Evolutionary conservation across 2,329 filamentous ascomycete genomes (phyloP).

Genomic region (Fusarium continuum): DNA sequence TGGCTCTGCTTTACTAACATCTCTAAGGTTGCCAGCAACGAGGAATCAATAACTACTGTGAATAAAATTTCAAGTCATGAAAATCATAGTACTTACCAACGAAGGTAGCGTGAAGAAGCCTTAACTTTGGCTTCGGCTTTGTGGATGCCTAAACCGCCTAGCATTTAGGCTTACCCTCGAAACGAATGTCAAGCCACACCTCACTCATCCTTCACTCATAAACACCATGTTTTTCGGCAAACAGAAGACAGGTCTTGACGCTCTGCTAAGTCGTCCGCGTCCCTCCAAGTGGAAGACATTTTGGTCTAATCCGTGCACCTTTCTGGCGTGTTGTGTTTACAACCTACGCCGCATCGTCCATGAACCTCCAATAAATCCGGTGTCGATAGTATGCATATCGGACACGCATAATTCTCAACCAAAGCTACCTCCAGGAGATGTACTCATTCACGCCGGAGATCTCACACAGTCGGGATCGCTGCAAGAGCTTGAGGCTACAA

Average conservation of each 20-base stretch:
- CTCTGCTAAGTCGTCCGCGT: slow-evolving; percentile 10
- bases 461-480: slow-evolving; percentile 57
- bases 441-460: slow-evolving; percentile 60
- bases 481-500: slow-evolving; percentile 50
- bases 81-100: no score
- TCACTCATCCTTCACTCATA: not conserved
- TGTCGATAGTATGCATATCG: slow-evolving; percentile 53
- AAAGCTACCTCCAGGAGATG: slow-evolving; percentile 52
- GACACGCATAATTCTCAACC: slow-evolving; percentile 55
- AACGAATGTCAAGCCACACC: no score
- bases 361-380: not conserved
- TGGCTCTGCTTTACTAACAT: no score
- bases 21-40: no score
- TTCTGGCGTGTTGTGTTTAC: slow-evolving; percentile 12
- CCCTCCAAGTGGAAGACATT: slow-evolving; percentile 13
- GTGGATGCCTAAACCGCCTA: slow-evolving; percentile 1
- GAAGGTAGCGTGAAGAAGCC: no score
- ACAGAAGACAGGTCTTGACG: not conserved
- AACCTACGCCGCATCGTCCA: not conserved
- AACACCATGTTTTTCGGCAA: slow-evolving; percentile 4
- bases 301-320: not conserved
- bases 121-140: no score
- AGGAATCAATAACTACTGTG: no score
- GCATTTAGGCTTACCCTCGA: no score
- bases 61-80: no score